Percentiles rank a stretch among this genome's conserved stretches.
Evolutionary conservation across 208 protist genomes (phyloP).

Genomic region (Balamuthia mandrillaris): DNA sequence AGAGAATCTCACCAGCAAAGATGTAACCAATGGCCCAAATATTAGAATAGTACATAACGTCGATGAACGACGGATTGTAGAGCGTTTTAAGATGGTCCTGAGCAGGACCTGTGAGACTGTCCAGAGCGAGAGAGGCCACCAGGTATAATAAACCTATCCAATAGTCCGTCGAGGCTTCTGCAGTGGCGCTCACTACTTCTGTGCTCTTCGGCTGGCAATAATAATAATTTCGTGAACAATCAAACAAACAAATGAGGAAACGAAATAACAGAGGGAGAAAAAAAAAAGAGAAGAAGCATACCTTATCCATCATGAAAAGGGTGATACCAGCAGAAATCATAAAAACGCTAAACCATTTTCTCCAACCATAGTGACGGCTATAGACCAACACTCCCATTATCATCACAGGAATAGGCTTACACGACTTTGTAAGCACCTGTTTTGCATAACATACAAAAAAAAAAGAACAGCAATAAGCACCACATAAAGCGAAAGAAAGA

Average conservation of each 20-base stretch:
- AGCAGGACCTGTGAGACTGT: slow-evolving; percentile 3
- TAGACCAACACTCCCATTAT: neutral
- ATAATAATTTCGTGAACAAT: neutral
- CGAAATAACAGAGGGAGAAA: neutral
- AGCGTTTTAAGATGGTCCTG: neutral
- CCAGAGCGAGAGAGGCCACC: slow-evolving; percentile 14
- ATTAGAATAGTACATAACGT: slow-evolving; percentile 26
- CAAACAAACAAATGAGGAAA: neutral
- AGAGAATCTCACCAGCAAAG: neutral
- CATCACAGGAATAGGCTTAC: slow-evolving; percentile 28
- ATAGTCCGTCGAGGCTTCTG: neutral
- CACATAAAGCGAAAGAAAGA: too few relatives aligned
- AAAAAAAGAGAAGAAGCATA: neutral
- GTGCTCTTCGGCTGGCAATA: too few relatives aligned
- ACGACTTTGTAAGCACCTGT: slow-evolving; percentile 14
- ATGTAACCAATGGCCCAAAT: neutral
- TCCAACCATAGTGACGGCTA: neutral
- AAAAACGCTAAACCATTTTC: neutral
- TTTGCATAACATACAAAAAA: too few relatives aligned
- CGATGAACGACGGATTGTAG: neutral
- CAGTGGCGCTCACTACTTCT: neutral
- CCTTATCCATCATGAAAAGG: slow-evolving; percentile 9
- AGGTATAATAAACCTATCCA: neutral
- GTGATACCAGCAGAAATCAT: slow-evolving; percentile 4
- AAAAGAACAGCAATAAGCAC: too few relatives aligned